phyloP scores from a whole-genome alignment of 2,329 filamentous ascomycete genomes.

The Aspergillus sp. region DNA sequence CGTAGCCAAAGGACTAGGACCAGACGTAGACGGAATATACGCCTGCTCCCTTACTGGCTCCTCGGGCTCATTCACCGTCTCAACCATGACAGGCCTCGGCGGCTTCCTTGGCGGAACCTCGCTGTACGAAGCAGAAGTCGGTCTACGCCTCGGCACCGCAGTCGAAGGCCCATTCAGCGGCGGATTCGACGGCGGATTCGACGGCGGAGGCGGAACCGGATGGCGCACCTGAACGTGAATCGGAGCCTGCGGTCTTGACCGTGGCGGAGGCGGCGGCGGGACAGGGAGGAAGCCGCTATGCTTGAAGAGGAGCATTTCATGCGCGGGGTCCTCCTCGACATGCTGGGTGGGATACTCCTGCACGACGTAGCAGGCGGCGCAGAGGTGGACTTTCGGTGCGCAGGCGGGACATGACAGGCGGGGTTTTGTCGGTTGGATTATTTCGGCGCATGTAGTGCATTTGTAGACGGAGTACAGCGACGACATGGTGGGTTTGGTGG shows the following conservation, averaged over 20 bases:
- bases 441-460: conserved; percentile 8
- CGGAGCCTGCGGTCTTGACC: not conserved
- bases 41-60: too few species aligned
- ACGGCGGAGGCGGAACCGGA: not conserved
- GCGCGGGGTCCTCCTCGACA: conserved; percentile 5
- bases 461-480: conserved; percentile 15
- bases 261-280: conserved; percentile 13
- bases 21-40: too few species aligned
- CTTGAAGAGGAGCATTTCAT: conserved; percentile 1
- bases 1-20: too few species aligned
- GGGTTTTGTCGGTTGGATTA: conserved; percentile 9
- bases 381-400: conserved; percentile 11
- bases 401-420: conserved; percentile 12
- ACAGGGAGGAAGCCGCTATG: conserved; percentile 13
- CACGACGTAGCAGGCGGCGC: conserved; percentile 15
- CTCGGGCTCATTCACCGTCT: not conserved
- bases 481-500: not conserved
- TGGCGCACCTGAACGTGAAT: not conserved
- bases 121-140: not conserved
- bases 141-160: not conserved
- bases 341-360: conserved; percentile 8
- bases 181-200: too few species aligned
- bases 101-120: conserved; percentile 12
- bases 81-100: not conserved
- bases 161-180: not conserved